Percentiles rank a stretch among this genome's conserved stretches.
These are phyloP conservation scores for Balamuthia mandrillaris DNA, from an alignment of 208 protist genomes.

Conservation along the genomic window DNA sequence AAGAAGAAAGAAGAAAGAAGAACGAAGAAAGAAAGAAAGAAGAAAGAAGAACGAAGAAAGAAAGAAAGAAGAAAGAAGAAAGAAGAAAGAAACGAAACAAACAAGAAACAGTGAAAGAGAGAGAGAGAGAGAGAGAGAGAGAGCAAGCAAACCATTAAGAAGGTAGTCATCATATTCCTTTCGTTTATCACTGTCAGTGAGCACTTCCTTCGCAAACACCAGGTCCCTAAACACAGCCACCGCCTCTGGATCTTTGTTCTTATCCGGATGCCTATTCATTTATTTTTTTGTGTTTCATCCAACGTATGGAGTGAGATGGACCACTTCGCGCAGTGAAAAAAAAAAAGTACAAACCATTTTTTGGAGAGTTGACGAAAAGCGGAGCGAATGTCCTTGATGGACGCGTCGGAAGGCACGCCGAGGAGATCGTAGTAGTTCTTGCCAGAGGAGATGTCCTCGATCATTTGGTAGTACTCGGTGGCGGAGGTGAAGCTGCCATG, in stretches of 20 bases:
- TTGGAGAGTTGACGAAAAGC: neutral
- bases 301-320: neutral
- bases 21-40: too few relatives aligned
- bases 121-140: neutral
- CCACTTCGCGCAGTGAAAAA: neutral
- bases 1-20: neutral
- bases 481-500: neutral
- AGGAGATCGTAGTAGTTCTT: slow-evolving; percentile 2
- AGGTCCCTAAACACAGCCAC: neutral
- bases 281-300: neutral
- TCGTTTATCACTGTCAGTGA: neutral
- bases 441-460: neutral
- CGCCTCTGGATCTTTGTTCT: neutral
- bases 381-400: neutral
- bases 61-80: neutral
- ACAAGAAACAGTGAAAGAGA: neutral
- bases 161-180: neutral
- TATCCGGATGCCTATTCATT: slow-evolving; percentile 5
- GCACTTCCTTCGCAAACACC: slow-evolving; percentile 26
- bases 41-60: neutral
- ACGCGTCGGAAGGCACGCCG: neutral
- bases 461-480: neutral
- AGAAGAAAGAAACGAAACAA: neutral
- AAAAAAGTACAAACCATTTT: neutral
- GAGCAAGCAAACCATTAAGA: neutral